phyloP scores from a whole-genome alignment of 106 monocot species.

The Acorus calamus region DNA sequence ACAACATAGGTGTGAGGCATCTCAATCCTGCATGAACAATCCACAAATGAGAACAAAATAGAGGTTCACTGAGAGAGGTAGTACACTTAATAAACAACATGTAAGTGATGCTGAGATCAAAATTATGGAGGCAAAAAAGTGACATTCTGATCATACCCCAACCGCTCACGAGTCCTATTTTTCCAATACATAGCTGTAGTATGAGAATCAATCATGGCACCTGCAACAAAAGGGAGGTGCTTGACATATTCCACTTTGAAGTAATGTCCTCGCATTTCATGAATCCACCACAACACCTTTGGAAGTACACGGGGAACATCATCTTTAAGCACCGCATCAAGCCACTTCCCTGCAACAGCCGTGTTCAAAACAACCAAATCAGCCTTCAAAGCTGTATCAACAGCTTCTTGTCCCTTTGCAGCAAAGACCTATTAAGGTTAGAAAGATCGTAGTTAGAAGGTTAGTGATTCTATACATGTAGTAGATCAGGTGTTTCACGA shows the following conservation, averaged over 20 bases:
- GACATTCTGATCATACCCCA: constrained; percentile 41
- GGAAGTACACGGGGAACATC: constrained; percentile 58
- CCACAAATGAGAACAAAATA: background rate
- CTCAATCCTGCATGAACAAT: constrained; percentile 46
- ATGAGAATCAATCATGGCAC: constrained; percentile 93
- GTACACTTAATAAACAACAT: background rate
- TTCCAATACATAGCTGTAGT: constrained; percentile 87
- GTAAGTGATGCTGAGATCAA: no score
- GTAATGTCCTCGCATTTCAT: constrained; percentile 99
- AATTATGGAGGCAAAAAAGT: background rate
- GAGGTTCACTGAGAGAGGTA: background rate
- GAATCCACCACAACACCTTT: constrained; percentile 98
- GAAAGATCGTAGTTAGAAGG: background rate
- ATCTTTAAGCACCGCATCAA: constrained; percentile 70
- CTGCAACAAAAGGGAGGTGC: constrained; percentile 86
- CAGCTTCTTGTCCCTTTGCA: constrained; percentile 64
- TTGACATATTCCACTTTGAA: constrained; percentile 92
- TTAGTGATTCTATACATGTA: no score
- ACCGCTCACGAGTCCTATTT: constrained; percentile 66
- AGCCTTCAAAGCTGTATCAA: constrained; percentile 59
- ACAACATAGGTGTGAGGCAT: constrained; percentile 94
- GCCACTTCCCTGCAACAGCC: constrained; percentile 97
- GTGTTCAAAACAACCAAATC: constrained; percentile 90
- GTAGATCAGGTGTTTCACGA: no score
- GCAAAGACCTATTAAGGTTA: constrained; percentile 36